These are phyloP conservation scores for Fraxinus nigra DNA, from an alignment of 305 asterid species.

Conservation along the genomic window DNA sequence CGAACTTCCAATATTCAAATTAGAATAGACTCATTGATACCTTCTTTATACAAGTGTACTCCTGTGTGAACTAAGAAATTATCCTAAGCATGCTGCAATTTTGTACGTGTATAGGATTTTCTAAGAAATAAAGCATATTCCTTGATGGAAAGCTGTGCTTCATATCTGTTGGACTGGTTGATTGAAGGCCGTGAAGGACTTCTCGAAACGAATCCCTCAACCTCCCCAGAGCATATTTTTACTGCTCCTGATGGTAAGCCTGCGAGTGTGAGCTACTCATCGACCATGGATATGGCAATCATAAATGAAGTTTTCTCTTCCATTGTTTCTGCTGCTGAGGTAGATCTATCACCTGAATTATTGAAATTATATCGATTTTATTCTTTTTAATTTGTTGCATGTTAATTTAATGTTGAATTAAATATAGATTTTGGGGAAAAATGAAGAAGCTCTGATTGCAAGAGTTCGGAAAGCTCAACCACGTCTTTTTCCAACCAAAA, in stretches of 20 bases:
- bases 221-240: slow-evolving; percentile 75
- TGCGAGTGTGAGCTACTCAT: slow-evolving; percentile 73
- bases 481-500: slow-evolving; percentile 54
- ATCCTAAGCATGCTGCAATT: background rate
- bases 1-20: background rate
- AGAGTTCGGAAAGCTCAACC: slow-evolving; percentile 62
- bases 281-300: slow-evolving; percentile 77
- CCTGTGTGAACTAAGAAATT: background rate
- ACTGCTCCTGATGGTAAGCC: slow-evolving; percentile 65
- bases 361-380: slow-evolving; percentile 4
- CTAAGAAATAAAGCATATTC: slow-evolving; percentile 59
- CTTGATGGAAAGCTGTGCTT: slow-evolving; percentile 61
- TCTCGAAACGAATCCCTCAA: slow-evolving; percentile 78
- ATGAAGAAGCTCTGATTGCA: slow-evolving; percentile 41
- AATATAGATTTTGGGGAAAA: slow-evolving; percentile 58
- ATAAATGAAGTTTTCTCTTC: slow-evolving; percentile 58
- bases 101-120: slow-evolving; percentile 39
- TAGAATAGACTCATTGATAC: background rate
- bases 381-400: background rate
- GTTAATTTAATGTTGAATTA: slow-evolving; percentile 9
- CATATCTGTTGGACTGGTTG: slow-evolving; percentile 72
- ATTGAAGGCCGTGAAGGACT: slow-evolving; percentile 53
- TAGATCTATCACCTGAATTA: slow-evolving; percentile 19
- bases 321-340: slow-evolving; percentile 71
- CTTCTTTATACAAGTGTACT: background rate